These are phyloP conservation scores for Butyriboletus loyo DNA, from an alignment of 768 basidiomycete species.

Conservation along the genomic window DNA sequence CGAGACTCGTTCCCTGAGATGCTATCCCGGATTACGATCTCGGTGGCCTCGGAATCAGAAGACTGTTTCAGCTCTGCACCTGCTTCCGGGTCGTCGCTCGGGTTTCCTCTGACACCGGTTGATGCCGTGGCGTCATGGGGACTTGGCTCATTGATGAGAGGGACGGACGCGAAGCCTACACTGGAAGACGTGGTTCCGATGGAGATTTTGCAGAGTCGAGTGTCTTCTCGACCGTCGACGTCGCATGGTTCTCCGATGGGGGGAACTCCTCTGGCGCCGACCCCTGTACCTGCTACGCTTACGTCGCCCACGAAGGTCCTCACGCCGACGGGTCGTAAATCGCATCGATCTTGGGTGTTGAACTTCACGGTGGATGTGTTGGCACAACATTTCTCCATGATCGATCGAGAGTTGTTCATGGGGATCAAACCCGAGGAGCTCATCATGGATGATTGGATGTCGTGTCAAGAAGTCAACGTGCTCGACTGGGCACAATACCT, in stretches of 20 bases:
- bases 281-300: constrained; percentile 15
- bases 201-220: constrained; percentile 62
- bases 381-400: constrained; percentile 80
- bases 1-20: constrained; percentile 14
- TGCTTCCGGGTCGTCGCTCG: constrained; percentile 14
- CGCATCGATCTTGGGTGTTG: constrained; percentile 74
- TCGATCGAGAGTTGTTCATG: constrained; percentile 85
- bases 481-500: constrained; percentile 84
- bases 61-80: constrained; percentile 22
- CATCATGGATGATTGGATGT: constrained; percentile 69
- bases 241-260: constrained; percentile 28
- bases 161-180: constrained; percentile 46
- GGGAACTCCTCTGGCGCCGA: constrained; percentile 9
- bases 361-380: constrained; percentile 55
- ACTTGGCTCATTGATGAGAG: constrained; percentile 30
- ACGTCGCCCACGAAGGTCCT: constrained; percentile 36
- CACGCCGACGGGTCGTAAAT: constrained; percentile 37
- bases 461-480: constrained; percentile 58
- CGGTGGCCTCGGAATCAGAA: constrained; percentile 20
- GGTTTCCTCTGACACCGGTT: constrained; percentile 14
- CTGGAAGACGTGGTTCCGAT: constrained; percentile 62
- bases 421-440: constrained; percentile 85
- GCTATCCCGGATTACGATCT: constrained; percentile 21
- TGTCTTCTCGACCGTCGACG: constrained; percentile 40
- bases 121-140: constrained; percentile 3